Evolutionary conservation across 352 stramenopile species (phyloP).

Genomic region (Lagenidium giganteum): DNA sequence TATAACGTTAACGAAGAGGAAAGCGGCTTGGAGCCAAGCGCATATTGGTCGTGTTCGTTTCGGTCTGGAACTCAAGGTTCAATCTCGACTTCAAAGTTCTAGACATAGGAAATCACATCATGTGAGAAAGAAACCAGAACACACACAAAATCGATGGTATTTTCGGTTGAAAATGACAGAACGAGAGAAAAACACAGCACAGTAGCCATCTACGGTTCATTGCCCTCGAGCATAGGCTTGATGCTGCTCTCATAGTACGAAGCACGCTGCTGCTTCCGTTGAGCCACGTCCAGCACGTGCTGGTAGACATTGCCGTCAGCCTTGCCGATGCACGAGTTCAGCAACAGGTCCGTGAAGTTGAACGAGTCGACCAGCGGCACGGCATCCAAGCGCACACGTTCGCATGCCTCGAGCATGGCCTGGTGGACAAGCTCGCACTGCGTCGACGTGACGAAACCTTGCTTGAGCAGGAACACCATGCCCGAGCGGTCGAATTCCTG

Average conservation of each 20-base stretch:
- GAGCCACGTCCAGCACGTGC: conserved; percentile 37
- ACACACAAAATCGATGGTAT: too few relatives aligned
- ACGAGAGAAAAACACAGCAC: too few relatives aligned
- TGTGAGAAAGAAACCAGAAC: too few relatives aligned
- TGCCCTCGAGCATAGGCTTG: conserved; percentile 58
- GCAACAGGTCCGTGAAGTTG: conserved; percentile 59
- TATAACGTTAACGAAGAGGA: too few relatives aligned
- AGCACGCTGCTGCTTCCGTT: conserved; percentile 25
- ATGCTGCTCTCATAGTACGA: conserved; percentile 54
- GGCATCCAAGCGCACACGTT: conserved; percentile 42
- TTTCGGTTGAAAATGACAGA: too few relatives aligned
- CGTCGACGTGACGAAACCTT: conserved; percentile 45
- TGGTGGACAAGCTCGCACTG: conserved; percentile 47
- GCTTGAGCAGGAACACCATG: conserved; percentile 48
- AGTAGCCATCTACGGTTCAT: too few relatives aligned
- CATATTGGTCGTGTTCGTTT: too few relatives aligned
- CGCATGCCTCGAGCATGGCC: conserved; percentile 35
- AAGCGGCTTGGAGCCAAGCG: too few relatives aligned
- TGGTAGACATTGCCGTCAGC: conserved; percentile 76
- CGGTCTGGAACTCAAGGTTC: too few relatives aligned
- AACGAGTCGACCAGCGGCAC: conserved; percentile 73
- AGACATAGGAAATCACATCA: too few relatives aligned
- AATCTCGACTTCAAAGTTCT: too few relatives aligned
- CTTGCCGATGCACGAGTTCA: conserved; percentile 64
- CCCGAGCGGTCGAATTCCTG: conserved; percentile 52